Evolutionary conservation across 345 rosid species (phyloP).

Genomic region (Noccaea bulbosa): DNA sequence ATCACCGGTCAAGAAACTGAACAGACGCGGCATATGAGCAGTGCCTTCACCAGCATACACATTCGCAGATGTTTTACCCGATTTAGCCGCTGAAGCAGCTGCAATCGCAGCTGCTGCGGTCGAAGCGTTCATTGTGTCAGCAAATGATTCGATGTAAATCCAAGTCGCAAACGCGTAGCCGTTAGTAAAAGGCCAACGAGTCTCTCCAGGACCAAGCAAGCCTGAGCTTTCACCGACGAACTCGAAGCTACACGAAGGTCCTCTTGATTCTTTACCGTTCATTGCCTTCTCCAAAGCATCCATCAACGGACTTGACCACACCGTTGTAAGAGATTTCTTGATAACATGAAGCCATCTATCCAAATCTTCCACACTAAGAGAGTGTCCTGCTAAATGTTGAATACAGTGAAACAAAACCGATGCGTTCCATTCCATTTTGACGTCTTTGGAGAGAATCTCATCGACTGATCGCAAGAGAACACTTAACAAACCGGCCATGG

Average conservation of each 20-base stretch:
- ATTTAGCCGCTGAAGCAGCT: conserved; percentile 92
- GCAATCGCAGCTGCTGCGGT: conserved; percentile 97
- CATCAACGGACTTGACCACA: conserved; percentile 77
- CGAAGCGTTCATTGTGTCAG: conserved; percentile 91
- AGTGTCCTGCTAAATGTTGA: conserved; percentile 85
- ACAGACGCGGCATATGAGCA: conserved; percentile 93
- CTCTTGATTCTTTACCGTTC: conserved; percentile 88
- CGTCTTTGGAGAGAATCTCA: conserved; percentile 66
- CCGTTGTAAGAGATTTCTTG: conserved; percentile 57
- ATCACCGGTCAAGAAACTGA: conserved; percentile 92
- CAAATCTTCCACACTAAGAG: conserved; percentile 75
- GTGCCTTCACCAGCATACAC: conserved; percentile 95
- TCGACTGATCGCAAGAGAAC: conserved; percentile 84
- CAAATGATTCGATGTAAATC: conserved; percentile 97
- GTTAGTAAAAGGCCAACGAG: conserved; percentile 92
- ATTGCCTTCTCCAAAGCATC: conserved; percentile 80
- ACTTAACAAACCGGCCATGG: conserved; percentile 77
- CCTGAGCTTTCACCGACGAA: conserved; percentile 98
- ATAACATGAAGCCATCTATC: conserved; percentile 74
- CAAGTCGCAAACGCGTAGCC: conserved; percentile 98
- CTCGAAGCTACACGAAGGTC: conserved; percentile 89
- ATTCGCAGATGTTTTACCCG: conserved; percentile 90
- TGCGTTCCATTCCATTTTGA: conserved; percentile 68
- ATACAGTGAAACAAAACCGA: conserved; percentile 77
- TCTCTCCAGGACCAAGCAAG: conserved; percentile 97